Evolutionary conservation across 1,284 basidiomycete species (phyloP), one percentile per base, ranked within the genome.

Genomic region (Puccinia coronata): DNA sequence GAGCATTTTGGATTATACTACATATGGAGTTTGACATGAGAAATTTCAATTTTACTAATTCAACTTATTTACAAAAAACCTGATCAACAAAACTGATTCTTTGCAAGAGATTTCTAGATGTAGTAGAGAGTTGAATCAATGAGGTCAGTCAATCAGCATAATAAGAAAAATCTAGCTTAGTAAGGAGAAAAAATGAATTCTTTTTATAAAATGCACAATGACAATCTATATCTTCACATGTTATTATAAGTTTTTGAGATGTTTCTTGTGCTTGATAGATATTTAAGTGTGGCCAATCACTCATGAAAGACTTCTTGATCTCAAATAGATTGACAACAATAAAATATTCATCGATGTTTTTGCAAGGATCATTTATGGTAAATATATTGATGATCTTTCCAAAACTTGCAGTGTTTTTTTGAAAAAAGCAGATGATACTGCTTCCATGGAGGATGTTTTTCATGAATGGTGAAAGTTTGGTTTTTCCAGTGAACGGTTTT

Each of bases 401-500:
- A 65, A 65, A 65, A 3, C 34, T 65, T 65, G 31, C 20, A 4
- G 20, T 18, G 23, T n/a, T n/a, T 4, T 65, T 23, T 39, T 65
- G 6, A 43, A 9, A 39, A 65, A 34, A 36, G 34, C 34, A 65
- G 4, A 65, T 41, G 41, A 65, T 65, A 65, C 63, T 65, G 34
- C 41, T 39, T 65, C 63, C 63, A 4, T 31, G 59, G n/a, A 43
- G 16, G 43, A 43, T 65, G 34, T n/a, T 65, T 65, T 65, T 65
- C 63, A 65, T 39, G 23, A 4, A 31, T 65, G 8, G 63, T 65
- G 39, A 65, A 65, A 39, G 39, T 36, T 65, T 65, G 36, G 18
- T 65, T 65, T 39, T 65, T 65, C 63, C 63, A 65, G 34, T 65
- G 31, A 63, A 43, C 28, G 5, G 63, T 39, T 65, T 36, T n/a